These are phyloP conservation scores for Candida gorgasii DNA, from an alignment of 805 yeast species.

Conservation along the genomic window DNA sequence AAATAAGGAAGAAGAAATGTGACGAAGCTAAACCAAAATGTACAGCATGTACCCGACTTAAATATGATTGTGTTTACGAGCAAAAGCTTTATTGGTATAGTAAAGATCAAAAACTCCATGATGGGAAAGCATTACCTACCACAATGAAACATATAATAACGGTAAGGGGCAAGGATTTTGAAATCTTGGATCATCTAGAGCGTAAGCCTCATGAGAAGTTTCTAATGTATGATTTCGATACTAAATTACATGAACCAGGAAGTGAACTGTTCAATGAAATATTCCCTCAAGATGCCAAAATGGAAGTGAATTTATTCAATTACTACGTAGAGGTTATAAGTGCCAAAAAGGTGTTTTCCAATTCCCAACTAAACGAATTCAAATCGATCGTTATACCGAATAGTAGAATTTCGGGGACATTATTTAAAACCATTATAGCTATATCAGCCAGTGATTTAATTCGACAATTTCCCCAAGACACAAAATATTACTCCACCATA, in stretches of 20 bases:
- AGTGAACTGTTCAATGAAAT: not conserved
- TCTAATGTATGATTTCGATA: not conserved
- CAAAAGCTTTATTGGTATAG: constrained; percentile 19
- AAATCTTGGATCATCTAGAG: constrained; percentile 15
- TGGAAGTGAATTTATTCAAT: constrained; percentile 17
- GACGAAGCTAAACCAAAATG: constrained; percentile 51
- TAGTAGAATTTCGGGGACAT: constrained; percentile 22
- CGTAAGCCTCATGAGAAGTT: constrained; percentile 14
- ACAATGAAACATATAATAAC: not conserved
- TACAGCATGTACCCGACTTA: constrained; percentile 48
- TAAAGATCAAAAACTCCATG: constrained; percentile 14
- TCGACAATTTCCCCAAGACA: constrained; percentile 11
- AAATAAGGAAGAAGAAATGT: constrained; percentile 60
- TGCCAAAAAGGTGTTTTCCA: constrained; percentile 22
- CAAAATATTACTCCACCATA: constrained; percentile 10
- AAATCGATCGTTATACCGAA: constrained; percentile 24
- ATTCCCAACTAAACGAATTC: constrained; percentile 24
- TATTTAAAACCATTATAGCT: constrained; percentile 21
- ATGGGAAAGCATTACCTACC: not conserved
- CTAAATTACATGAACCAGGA: not conserved
- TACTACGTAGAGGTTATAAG: constrained; percentile 23
- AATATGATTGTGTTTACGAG: constrained; percentile 42
- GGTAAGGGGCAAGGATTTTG: not conserved
- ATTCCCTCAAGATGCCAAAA: not conserved
- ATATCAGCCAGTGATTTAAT: constrained; percentile 24